Base-by-base conservation (phyloP, 768 basidiomycete species). In the Suillus hirtellus region DNA sequence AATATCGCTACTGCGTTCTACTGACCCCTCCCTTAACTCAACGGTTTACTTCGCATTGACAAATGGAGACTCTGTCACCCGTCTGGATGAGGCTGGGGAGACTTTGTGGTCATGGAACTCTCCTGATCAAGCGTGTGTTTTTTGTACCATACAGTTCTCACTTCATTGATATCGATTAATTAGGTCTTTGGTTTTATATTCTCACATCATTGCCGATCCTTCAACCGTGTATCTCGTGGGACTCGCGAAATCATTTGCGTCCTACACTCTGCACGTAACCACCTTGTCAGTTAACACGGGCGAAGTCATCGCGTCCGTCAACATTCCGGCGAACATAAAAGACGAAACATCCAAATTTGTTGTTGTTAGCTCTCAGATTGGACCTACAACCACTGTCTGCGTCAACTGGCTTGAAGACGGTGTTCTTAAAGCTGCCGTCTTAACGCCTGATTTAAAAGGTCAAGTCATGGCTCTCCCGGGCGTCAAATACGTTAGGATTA, bases 101-200 rank as follows among this genome's bases (percentile, higher is more conserved):
- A 74, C 78, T 1, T 71, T 76, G 31, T 96, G 94, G 95, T 78
- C 75, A 1, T 95, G 92, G 89, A 81, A 79, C n/a, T 81, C 87
- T 27, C 79, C 80, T 15, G 89, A 91, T 70, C 82, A 87, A 56
- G 82, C 80, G 92, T 93, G 69, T 67, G 86, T 77, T 27, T 19
- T 1, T 44, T 14, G 24, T 12, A 60, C 35, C 35, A 37, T 40
- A 37, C 50, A 24, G 35, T 63, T 64, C 63, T 69, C 47, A 42
- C 24, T 17, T 49, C 24, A 49, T 55, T 17, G 27, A 60, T 34
- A 24, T 14, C 5, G 9, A 24, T 38, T 11, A 5, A 53, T 10
- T 66, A 95, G 93, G 21, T 86, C 87, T 2, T 79, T 85, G 7
- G 79, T 87, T 7, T 77, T 90, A 35, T 86, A 89, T 72, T 84